Base-by-base conservation (phyloP, 371 early-diverging fungal species). In the Actinomortierella ambigua region DNA sequence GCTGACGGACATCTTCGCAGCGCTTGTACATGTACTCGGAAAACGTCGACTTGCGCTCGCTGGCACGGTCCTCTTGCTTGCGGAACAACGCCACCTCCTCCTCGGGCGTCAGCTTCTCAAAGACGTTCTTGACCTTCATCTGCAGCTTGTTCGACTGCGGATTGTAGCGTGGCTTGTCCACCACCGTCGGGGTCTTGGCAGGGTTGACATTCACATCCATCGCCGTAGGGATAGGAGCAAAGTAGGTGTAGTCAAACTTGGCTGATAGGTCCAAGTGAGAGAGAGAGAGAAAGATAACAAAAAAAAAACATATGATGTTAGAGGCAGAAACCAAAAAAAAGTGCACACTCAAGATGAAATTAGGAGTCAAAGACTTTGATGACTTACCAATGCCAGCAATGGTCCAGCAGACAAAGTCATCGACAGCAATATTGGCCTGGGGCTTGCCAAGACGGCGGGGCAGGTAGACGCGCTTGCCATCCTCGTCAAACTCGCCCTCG, bases 401-500 rank as follows among this genome's bases (percentile, higher is more conserved):
- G 13, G 91, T 91, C 91, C 91, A 91, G 76, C 90, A 91, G 26
- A 91, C 79, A 65, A 82, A 87, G 60, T 91, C 91, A 65, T 88
- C 88, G 7, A 91, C 75, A 11, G 67, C 59, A 24, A 73, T 60
- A 26, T 63, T 50, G 55, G 66, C 75, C 34, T 67, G 75, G 43
- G 18, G 52, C 50, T 54, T 62, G 63, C 46, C 47, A 24, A 59
- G 20, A 8, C 75, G 66, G 9, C 56, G 63, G 13, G 63, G 61
- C 61, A 65, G 57, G 43, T 57, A 24, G 26, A 53, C 57, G 49
- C 65, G 56, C 34, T 65, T 64, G 46, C 15, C 51, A 34, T 66
- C 66, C 7, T 65, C 70, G 40, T 61, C 50, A 4, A 34, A 6
- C 34, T 34, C 34, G 34, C 34, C 34, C 4, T 34, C 34, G 4